Conservation (phyloP, 192 early-diverging fungal genomes). For the Geranomyces michiganensis region DNA sequence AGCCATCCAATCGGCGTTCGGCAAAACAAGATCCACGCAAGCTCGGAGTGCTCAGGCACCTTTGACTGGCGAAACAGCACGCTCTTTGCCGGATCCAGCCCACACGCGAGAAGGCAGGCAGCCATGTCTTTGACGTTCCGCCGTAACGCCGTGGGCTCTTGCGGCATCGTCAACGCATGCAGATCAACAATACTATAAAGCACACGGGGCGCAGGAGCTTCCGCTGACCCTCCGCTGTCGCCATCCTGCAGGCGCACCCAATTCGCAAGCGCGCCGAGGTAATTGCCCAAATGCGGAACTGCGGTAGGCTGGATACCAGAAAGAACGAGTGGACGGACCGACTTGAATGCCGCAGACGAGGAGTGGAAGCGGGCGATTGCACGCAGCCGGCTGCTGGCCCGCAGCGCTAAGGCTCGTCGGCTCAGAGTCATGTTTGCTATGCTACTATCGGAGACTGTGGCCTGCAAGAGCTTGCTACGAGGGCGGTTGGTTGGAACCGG, state of each 20-base stretch:
- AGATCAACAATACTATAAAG: constrained; percentile 87
- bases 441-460: no score
- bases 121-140: constrained; percentile 74
- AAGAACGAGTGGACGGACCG: constrained; percentile 41
- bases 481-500: no score
- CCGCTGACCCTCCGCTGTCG: background rate
- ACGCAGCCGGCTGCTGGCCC: no score
- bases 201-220: constrained; percentile 20
- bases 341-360: background rate
- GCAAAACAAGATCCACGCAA: constrained; percentile 86
- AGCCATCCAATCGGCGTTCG: constrained; percentile 88
- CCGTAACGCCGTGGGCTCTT: constrained; percentile 67
- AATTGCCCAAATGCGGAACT: constrained; percentile 91
- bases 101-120: constrained; percentile 77
- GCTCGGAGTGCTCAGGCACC: constrained; percentile 68
- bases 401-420: no score
- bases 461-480: no score
- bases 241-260: constrained; percentile 77
- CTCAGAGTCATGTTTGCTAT: no score
- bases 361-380: background rate
- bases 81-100: constrained; percentile 72
- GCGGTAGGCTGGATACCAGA: constrained; percentile 96
- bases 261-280: constrained; percentile 84
- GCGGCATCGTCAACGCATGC: constrained; percentile 84
- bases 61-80: constrained; percentile 78